Conservation (phyloP, 1,284 basidiomycete species). For the Rhodofomes roseus region DNA sequence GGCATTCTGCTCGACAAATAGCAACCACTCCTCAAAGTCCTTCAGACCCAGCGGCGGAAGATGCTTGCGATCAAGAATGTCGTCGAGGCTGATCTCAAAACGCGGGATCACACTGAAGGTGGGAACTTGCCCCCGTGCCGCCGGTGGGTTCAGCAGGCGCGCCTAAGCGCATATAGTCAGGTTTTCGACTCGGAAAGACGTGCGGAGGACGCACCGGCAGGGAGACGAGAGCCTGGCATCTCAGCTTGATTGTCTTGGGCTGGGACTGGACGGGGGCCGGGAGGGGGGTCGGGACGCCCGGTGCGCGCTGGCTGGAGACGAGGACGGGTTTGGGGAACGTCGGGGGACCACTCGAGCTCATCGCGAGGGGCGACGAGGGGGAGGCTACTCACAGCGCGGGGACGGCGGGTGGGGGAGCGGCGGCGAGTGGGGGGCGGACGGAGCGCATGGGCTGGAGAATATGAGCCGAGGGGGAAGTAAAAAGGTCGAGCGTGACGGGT, state of each 20-base stretch:
- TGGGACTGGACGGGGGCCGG: conserved; percentile 22
- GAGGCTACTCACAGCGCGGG: not conserved
- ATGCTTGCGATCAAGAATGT: conserved; percentile 66
- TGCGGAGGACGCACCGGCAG: conserved; percentile 40
- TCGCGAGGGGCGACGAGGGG: not conserved
- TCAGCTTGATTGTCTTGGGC: conserved; percentile 46
- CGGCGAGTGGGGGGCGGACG: not conserved
- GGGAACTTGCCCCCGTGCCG: conserved; percentile 59
- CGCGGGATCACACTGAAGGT: conserved; percentile 46
- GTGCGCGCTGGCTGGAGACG: conserved; percentile 1
- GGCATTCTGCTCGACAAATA: conserved; percentile 66
- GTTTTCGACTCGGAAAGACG: not conserved
- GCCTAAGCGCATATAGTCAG: conserved; percentile 31
- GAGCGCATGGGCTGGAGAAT: not conserved
- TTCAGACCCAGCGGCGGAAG: conserved; percentile 72
- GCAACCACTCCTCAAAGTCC: conserved; percentile 77
- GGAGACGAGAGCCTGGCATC: conserved; percentile 41
- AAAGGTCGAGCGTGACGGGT: not conserved
- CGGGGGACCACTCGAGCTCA: conserved; percentile 1
- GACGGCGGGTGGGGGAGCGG: not conserved
- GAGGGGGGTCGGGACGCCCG: conserved; percentile 1
- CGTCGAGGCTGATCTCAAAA: conserved; percentile 58
- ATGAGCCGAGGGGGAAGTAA: not conserved
- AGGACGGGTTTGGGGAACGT: conserved; percentile 3
- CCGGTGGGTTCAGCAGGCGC: conserved; percentile 66